Evolutionary conservation across 2,329 filamentous ascomycete species (phyloP), one percentile per base, ranked within the genome.

Genomic region (Clonostachys chloroleuca): DNA sequence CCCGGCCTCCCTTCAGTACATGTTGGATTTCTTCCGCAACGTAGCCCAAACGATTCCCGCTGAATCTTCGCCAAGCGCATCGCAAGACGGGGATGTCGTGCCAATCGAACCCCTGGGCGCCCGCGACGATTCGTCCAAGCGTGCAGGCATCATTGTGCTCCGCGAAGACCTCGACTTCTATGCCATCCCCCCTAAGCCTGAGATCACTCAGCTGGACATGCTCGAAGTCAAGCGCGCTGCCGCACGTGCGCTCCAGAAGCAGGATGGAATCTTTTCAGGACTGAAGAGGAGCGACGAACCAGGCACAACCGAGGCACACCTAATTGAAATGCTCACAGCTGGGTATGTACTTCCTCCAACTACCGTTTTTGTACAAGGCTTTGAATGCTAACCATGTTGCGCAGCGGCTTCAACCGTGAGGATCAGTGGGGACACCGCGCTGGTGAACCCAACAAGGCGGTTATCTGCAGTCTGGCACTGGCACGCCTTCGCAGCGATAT

Each of bases 301-400:
- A 16, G 94, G 94, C 17, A 96, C 92, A 16, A 99, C 94, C 0
- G 94, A 99, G 69, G 94, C 96, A 56, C 94, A 99, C 74, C 77
- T 99, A 37, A 99, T 99, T 60, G 94, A 99, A 74, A 99, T 99
- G 94, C 71, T 99, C 68, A 99, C 94, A 47, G 94, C 94, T 62
- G 94, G 92, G 92, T 97, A 77, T 70, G 86, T 74, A 30, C 42
- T 40, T 12, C n/a, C 30, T 37, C 13, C 10, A 12, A 5, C 7
- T 43, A 14, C 36, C 6, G 14, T 8, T 39, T 39, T 8, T 39
- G 36, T n/a, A 39, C 14, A 5, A 14, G 14, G 2, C 36, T n/a
- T n/a, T 3, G 12, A 12, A 16, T 43, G 40, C 56, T 52, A 34
- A 47, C 44, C 42, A 7, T 17, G 43, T 42, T 10, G 4, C 17